phyloP scores from a whole-genome alignment of 352 stramenopile genomes.

The Pythium phragmitis region DNA sequence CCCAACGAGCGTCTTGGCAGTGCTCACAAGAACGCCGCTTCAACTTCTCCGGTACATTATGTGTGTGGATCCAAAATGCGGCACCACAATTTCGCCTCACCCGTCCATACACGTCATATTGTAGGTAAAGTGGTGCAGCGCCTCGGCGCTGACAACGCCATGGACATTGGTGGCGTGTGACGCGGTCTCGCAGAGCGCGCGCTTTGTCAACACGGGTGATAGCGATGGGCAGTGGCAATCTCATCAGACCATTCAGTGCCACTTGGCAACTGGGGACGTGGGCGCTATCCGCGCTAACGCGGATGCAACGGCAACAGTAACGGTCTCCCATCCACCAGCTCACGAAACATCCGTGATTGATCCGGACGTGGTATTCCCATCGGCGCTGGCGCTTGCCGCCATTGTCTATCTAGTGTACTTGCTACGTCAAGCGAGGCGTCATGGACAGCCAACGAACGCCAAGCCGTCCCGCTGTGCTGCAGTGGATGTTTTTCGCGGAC shows the following conservation, averaged over 20 bases:
- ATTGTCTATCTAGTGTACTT: constrained; percentile 5
- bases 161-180: constrained; percentile 19
- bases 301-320: neutral
- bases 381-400: neutral
- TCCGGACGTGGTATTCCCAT: neutral
- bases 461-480: constrained; percentile 30
- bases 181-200: neutral
- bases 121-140: constrained; percentile 6
- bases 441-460: neutral
- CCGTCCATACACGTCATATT: neutral
- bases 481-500: constrained; percentile 73
- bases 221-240: neutral
- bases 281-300: neutral
- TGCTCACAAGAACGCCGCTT: constrained; percentile 1
- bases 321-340: neutral
- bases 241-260: neutral
- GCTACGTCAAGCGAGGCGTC: neutral
- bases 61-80: neutral
- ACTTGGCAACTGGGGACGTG: neutral
- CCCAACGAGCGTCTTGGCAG: neutral
- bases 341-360: neutral
- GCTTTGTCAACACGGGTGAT: neutral
- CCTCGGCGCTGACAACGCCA: neutral
- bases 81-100: neutral
- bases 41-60: constrained; percentile 9